These are phyloP conservation scores for Flammula alnicola DNA, from an alignment of 1,284 basidiomycete species.

Conservation along the genomic window DNA sequence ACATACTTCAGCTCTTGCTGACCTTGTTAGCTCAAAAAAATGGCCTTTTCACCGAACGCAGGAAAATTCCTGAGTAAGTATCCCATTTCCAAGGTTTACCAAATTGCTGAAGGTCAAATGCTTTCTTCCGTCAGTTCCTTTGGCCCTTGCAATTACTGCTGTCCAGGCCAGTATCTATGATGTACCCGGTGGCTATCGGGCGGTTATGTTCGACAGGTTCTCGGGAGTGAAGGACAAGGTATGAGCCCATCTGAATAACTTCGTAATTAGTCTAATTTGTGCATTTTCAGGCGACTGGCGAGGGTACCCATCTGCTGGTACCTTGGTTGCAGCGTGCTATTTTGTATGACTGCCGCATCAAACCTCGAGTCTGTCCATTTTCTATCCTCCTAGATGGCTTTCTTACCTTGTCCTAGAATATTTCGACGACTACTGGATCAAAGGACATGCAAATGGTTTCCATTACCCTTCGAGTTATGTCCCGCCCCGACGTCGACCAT, in stretches of 20 bases:
- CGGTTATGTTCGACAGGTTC: constrained; percentile 99
- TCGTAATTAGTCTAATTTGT: constrained; percentile 1
- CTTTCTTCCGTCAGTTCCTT: constrained; percentile 68
- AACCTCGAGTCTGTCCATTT: constrained; percentile 75
- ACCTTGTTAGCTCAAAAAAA: too few relatives aligned
- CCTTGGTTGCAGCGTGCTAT: constrained; percentile 97
- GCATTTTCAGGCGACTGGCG: constrained; percentile 72
- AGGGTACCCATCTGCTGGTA: constrained; percentile 98
- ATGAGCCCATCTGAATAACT: not conserved
- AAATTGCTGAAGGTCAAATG: too few relatives aligned
- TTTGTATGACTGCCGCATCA: constrained; percentile 97
- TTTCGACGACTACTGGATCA: constrained; percentile 95
- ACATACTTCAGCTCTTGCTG: not conserved
- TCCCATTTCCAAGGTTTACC: not conserved
- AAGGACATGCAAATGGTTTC: constrained; percentile 99
- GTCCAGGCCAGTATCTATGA: constrained; percentile 88
- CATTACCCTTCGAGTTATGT: constrained; percentile 94
- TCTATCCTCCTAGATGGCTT: not conserved
- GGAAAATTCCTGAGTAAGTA: constrained; percentile 52
- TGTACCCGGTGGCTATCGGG: constrained; percentile 91
- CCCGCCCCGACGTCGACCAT: constrained; percentile 88
- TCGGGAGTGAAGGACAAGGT: constrained; percentile 87
- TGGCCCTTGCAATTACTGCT: constrained; percentile 68
- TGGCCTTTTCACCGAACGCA: constrained; percentile 55
- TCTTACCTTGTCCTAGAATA: constrained; percentile 65